Percentiles rank a stretch among this genome's conserved stretches.
These are phyloP conservation scores for Citrullus colocynthis DNA, from an alignment of 306 rosid genomes.

Conservation along the genomic window DNA sequence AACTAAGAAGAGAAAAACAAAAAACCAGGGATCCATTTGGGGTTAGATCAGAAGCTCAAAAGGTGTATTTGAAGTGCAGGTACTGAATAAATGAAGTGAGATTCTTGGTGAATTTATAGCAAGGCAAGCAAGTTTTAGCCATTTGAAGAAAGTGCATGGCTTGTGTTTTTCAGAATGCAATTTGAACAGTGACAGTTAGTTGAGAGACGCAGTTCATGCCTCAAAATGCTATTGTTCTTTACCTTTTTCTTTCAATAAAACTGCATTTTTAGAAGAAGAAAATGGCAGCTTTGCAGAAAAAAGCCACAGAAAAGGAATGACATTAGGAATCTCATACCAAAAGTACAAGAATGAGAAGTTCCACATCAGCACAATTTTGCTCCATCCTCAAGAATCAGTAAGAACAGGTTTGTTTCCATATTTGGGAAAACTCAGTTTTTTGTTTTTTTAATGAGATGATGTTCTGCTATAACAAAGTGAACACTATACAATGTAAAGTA, in stretches of 20 bases:
- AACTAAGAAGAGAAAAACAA: slow-evolving; percentile 19
- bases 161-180: background rate
- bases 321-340: slow-evolving; percentile 1
- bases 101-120: background rate
- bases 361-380: background rate
- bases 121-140: background rate
- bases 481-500: background rate
- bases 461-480: background rate
- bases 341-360: background rate
- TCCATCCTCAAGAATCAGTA: background rate
- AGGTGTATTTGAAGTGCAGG: background rate
- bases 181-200: slow-evolving; percentile 17
- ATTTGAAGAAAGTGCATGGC: background rate
- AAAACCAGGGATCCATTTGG: slow-evolving; percentile 36
- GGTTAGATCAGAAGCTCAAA: slow-evolving; percentile 22
- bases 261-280: background rate
- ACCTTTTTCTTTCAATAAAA: background rate
- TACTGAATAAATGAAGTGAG: background rate
- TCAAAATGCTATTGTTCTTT: slow-evolving; percentile 4
- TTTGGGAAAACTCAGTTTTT: background rate
- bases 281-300: background rate
- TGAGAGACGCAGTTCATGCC: slow-evolving; percentile 21
- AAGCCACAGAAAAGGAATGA: background rate
- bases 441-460: background rate
- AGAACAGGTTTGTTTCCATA: background rate